A percentile compares a stretch with the other conserved stretches of the same genome.
Evolutionary conservation across 768 basidiomycete genomes (phyloP).

Genomic region (Kwoniella europaea): DNA sequence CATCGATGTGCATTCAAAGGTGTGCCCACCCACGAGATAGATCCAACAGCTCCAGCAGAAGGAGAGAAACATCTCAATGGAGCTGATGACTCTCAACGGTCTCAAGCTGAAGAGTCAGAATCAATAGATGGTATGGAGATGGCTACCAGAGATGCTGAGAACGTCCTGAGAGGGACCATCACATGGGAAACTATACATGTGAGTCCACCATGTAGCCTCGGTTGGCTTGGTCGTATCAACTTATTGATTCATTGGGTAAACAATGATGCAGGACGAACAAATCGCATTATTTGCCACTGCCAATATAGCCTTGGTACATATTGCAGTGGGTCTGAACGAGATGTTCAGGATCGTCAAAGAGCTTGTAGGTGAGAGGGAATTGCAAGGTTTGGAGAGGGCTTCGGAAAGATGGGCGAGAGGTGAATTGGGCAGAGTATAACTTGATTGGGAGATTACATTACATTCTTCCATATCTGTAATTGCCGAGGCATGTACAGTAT

Average conservation of each 20-base stretch:
- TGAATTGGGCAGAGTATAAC: slow-evolving; percentile 11
- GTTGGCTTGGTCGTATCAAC: neutral
- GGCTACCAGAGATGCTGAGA: slow-evolving; percentile 14
- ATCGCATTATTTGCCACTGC: slow-evolving; percentile 51
- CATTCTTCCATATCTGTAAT: too few relatives aligned
- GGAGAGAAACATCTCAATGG: neutral
- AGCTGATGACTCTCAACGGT: neutral
- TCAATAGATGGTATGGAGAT: slow-evolving; percentile 17
- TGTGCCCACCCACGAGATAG: neutral
- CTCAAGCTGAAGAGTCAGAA: neutral
- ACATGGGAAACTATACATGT: slow-evolving; percentile 36
- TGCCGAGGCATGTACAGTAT: too few relatives aligned
- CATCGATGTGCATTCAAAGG: slow-evolving; percentile 23
- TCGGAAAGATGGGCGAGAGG: slow-evolving; percentile 25
- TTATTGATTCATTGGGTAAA: neutral
- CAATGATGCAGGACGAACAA: slow-evolving; percentile 49
- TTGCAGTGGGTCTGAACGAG: slow-evolving; percentile 42
- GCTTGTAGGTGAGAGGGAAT: slow-evolving; percentile 51
- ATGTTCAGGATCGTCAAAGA: slow-evolving; percentile 39
- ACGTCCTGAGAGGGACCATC: slow-evolving; percentile 20
- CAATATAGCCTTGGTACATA: slow-evolving; percentile 45
- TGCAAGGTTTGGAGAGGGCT: slow-evolving; percentile 46
- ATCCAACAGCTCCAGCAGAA: neutral
- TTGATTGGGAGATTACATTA: neutral
- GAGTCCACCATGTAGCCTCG: neutral